These are phyloP conservation scores for Chiua virens DNA, from an alignment of 768 basidiomycete genomes.

Conservation along the genomic window DNA sequence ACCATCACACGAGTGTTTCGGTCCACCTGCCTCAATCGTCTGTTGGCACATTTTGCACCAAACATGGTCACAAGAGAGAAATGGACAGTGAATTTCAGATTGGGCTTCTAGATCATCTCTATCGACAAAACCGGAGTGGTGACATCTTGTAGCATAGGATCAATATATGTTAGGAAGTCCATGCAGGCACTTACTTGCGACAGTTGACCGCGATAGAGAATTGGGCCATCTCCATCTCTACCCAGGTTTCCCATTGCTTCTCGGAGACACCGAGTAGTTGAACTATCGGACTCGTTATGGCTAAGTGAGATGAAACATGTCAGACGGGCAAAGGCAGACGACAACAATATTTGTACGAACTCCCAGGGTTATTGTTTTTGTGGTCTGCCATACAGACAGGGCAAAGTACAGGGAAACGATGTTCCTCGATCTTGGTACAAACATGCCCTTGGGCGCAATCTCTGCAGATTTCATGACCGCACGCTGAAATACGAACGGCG, in stretches of 20 bases:
- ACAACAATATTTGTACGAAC: slow-evolving; percentile 12
- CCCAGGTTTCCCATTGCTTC: too few species aligned
- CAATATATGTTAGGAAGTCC: too few species aligned
- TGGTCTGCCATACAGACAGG: slow-evolving; percentile 50
- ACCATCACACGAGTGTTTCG: slow-evolving; percentile 58
- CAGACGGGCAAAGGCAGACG: background rate
- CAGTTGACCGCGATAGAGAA: slow-evolving; percentile 47
- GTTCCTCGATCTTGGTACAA: slow-evolving; percentile 48
- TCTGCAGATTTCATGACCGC: slow-evolving; percentile 55
- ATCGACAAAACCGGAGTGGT: slow-evolving; percentile 50
- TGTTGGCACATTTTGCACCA: slow-evolving; percentile 63
- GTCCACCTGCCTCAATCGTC: slow-evolving; percentile 31
- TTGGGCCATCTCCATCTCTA: slow-evolving; percentile 45
- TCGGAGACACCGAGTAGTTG: slow-evolving; percentile 46
- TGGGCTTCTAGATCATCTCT: slow-evolving; percentile 42
- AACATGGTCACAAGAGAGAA: slow-evolving; percentile 44
- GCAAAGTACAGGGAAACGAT: slow-evolving; percentile 59
- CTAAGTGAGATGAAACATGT: background rate
- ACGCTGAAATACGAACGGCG: slow-evolving; percentile 42
- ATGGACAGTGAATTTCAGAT: slow-evolving; percentile 49
- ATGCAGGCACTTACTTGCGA: slow-evolving; percentile 45
- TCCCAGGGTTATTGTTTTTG: slow-evolving; percentile 29
- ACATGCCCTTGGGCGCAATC: slow-evolving; percentile 48
- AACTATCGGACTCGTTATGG: slow-evolving; percentile 37
- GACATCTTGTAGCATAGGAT: slow-evolving; percentile 43